Base-by-base conservation (phyloP, 768 basidiomycete species). In the Favolaschia claudopus region DNA sequence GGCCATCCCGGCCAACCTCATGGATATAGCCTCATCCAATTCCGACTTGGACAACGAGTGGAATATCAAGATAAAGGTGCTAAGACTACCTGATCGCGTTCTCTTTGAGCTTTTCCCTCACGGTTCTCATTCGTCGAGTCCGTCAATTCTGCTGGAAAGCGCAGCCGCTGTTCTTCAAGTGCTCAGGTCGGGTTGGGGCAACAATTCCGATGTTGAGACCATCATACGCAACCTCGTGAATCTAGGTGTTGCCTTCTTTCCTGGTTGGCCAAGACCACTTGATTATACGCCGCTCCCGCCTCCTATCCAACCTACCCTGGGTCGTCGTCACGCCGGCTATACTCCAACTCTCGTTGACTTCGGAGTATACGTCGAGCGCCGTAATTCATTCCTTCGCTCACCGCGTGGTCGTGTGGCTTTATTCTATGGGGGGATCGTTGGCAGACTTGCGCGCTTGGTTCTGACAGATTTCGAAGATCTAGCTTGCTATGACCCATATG, bases 121-220 rank as follows among this genome's bases (percentile, higher is more conserved):
- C 22, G 40, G 47, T 29, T 40, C 46, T 28, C 42, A 58, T 29
- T 48, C 32, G 29, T 50, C 48, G 34, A 15, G 42, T 31, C 57
- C 57, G n/a, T 36, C 40, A 19, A 48, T 61, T 33, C 15, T 55
- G 32, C 34, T 56, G 48, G 43, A 51, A 24, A 39, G 31, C 37
- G 49, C 53, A 24, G 60, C 60, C 34, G 38, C 59, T 20, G 59
- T 48, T 10, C 59, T 61, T 25, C 53, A 55, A 40, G 36, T 46
- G 8, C n/a, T 61, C 7, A 38, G 59, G 31, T 43, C 53, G 42
- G 58, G 42, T 36, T 59, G 40, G 38, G 34, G 27, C 28, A 13
- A 42, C 37, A 37, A 7, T 22, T 13, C 43, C 6, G 49, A 37
- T 24, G 8, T 37, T 32, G 34, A 15, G 28, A 20, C 7, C 25